Evolutionary conservation across 2,329 filamentous ascomycete genomes (phyloP).

Genomic region (Rugonectria rugulosa): DNA sequence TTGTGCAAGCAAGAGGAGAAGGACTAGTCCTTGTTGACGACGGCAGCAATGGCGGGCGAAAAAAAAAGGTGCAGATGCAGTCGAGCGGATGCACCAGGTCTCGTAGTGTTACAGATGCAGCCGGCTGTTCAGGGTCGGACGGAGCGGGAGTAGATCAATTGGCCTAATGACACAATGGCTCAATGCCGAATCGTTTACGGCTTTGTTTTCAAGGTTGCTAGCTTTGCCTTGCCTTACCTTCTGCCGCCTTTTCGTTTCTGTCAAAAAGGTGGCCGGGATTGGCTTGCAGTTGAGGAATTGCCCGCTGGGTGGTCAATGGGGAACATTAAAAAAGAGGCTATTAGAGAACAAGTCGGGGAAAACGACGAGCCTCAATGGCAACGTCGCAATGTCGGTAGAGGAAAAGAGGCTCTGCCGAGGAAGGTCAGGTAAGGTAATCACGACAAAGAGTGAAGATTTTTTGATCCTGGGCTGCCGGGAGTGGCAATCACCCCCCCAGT

Average conservation of each 20-base stretch:
- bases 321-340: not conserved
- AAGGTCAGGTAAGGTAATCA: not conserved
- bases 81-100: not conserved
- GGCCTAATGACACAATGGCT: not conserved
- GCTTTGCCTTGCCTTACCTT: not conserved
- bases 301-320: not conserved
- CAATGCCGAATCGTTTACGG: conserved; percentile 10
- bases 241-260: not conserved
- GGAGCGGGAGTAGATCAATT: conserved; percentile 13
- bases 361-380: too few species aligned
- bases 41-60: not conserved
- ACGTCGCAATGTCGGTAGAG: too few species aligned
- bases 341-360: not conserved
- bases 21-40: not conserved
- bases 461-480: conserved; percentile 5
- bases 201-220: conserved; percentile 2
- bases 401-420: not conserved
- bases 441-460: conserved; percentile 8
- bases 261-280: conserved; percentile 11
- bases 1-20: not conserved
- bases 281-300: conserved; percentile 11
- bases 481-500: not conserved
- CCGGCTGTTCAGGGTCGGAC: conserved; percentile 18
- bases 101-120: conserved; percentile 3
- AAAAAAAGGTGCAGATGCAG: not conserved